phyloP scores from a whole-genome alignment of 2,329 filamentous ascomycete species.

The Aspergillus fischeri region DNA sequence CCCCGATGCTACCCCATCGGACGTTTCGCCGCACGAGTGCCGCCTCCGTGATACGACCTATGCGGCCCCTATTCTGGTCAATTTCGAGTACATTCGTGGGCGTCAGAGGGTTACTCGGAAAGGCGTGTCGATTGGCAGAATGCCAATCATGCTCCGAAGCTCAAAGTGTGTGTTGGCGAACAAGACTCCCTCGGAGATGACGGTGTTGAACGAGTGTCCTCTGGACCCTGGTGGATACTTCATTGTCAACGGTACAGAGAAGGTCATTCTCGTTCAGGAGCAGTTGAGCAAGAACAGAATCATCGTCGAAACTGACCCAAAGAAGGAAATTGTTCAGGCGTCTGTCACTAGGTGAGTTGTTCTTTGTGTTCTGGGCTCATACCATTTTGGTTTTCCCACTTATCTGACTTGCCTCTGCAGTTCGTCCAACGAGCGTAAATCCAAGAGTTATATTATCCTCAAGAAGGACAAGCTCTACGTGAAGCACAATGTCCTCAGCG shows the following conservation, averaged over 20 bases:
- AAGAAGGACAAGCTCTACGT: conserved; percentile 91
- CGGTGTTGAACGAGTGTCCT: conserved; percentile 88
- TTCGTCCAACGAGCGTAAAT: conserved; percentile 96
- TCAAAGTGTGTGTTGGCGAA: conserved; percentile 83
- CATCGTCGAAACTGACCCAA: conserved; percentile 88
- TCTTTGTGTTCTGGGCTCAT: not conserved
- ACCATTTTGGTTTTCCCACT: not conserved
- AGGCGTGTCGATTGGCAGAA: conserved; percentile 74
- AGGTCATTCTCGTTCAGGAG: conserved; percentile 97
- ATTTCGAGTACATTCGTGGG: conserved; percentile 84
- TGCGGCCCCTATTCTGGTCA: conserved; percentile 86
- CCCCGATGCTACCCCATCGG: conserved; percentile 40
- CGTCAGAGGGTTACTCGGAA: conserved; percentile 70
- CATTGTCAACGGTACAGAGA: conserved; percentile 94
- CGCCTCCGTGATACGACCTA: conserved; percentile 97
- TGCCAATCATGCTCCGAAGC: conserved; percentile 96
- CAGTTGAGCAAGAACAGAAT: conserved; percentile 99
- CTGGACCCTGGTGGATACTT: conserved; percentile 97
- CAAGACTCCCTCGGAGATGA: conserved; percentile 84
- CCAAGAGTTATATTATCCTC: conserved; percentile 90
- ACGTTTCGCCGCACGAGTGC: conserved; percentile 90
- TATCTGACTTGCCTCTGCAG: conserved; percentile 44
- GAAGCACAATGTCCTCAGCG: conserved; percentile 86
- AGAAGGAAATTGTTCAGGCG: conserved; percentile 89
- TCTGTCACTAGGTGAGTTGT: conserved; percentile 68